These are phyloP conservation scores for Theileria sp. DNA, from an alignment of 169 alveolate species.

Conservation along the genomic window DNA sequence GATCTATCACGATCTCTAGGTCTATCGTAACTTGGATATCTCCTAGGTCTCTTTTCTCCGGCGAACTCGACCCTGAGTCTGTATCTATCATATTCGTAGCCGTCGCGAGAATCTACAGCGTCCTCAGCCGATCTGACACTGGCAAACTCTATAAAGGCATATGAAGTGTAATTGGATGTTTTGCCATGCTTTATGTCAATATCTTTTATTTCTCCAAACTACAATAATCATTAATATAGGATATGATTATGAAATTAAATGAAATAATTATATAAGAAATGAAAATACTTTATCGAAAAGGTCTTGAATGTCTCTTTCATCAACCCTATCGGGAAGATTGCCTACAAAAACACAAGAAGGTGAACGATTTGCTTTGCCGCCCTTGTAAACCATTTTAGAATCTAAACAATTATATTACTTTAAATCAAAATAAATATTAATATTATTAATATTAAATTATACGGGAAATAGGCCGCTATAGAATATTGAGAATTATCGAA, in stretches of 20 bases:
- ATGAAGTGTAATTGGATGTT: conserved; percentile 58
- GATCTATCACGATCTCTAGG: conserved; percentile 3
- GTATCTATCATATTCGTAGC: conserved; percentile 62
- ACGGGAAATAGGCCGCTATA: not conserved
- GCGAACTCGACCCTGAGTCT: conserved; percentile 79
- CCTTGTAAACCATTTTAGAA: conserved; percentile 62
- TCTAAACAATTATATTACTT: not conserved
- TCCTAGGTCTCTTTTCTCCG: conserved; percentile 64
- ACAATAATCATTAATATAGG: conserved; percentile 9
- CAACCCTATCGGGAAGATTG: conserved; percentile 70
- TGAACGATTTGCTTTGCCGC: conserved; percentile 59
- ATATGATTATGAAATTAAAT: not conserved
- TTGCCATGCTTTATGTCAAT: conserved; percentile 72
- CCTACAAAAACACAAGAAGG: conserved; percentile 72
- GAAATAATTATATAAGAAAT: not conserved
- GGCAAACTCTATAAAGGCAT: conserved; percentile 73
- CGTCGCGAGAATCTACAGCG: conserved; percentile 74
- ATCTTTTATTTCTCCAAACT: conserved; percentile 76
- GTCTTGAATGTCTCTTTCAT: conserved; percentile 67
- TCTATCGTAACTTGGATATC: not conserved
- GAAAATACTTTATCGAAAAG: conserved; percentile 63
- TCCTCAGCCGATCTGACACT: conserved; percentile 73
- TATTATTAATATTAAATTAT: not conserved
- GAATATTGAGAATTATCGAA: not conserved
- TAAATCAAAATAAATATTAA: not conserved